These are phyloP conservation scores for Leccinum broughii DNA, from an alignment of 768 basidiomycete species.

Conservation along the genomic window DNA sequence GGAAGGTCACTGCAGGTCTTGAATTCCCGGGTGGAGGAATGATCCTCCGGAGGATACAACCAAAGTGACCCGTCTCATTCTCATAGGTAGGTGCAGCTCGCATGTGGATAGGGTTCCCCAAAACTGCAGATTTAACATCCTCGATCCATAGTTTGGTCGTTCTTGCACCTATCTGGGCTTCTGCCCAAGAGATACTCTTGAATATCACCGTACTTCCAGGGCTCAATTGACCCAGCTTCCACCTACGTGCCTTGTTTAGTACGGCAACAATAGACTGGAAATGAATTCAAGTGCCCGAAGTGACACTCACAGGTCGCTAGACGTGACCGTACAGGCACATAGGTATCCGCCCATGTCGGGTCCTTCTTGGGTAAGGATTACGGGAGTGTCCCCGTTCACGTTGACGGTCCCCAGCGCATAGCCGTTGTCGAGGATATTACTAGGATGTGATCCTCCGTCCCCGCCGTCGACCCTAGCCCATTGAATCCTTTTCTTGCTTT, in stretches of 20 bases:
- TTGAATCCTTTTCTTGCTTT: slow-evolving; percentile 41
- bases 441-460: slow-evolving; percentile 68
- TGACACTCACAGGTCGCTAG: slow-evolving; percentile 47
- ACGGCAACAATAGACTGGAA: neutral
- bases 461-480: slow-evolving; percentile 62
- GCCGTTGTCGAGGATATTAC: slow-evolving; percentile 64
- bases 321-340: slow-evolving; percentile 53
- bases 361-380: slow-evolving; percentile 60
- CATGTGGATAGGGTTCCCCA: neutral
- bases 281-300: neutral
- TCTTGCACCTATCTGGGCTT: slow-evolving; percentile 35
- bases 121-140: slow-evolving; percentile 15
- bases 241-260: slow-evolving; percentile 38
- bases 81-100: neutral
- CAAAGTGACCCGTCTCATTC: neutral
- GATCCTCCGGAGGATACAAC: slow-evolving; percentile 16
- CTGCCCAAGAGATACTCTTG: slow-evolving; percentile 46
- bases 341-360: slow-evolving; percentile 67
- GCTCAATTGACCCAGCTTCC: slow-evolving; percentile 67
- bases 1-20: slow-evolving; percentile 44
- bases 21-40: slow-evolving; percentile 6
- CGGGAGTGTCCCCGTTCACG: slow-evolving; percentile 69
- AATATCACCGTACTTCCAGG: slow-evolving; percentile 58
- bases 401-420: slow-evolving; percentile 58
- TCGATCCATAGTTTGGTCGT: slow-evolving; percentile 34